Conservation (phyloP, 2,329 filamentous ascomycete species). For the Botryotinia calthae region DNA sequence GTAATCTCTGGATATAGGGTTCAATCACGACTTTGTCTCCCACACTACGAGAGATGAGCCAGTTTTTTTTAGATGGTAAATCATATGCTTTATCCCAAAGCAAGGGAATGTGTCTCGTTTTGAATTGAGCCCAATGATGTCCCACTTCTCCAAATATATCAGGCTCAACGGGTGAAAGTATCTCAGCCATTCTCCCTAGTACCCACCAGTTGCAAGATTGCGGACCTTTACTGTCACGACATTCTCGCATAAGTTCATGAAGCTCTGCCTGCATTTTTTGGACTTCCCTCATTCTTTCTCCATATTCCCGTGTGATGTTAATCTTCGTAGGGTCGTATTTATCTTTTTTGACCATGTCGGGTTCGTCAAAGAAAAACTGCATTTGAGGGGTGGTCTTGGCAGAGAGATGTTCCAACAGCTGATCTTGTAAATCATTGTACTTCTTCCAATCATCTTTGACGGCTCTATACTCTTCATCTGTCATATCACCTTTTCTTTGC, state of each 20-base stretch:
- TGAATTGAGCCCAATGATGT: constrained; percentile 7
- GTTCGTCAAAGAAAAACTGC: constrained; percentile 8
- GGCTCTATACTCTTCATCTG: constrained; percentile 12
- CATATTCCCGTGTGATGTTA: constrained; percentile 7
- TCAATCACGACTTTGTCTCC: neutral
- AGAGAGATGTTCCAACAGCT: constrained; percentile 14
- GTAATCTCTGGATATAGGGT: neutral
- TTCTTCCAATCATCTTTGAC: constrained; percentile 15
- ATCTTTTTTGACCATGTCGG: constrained; percentile 15
- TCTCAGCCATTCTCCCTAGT: constrained; percentile 14
- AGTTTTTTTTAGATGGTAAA: neutral
- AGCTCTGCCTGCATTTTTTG: neutral
- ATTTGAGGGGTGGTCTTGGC: constrained; percentile 1
- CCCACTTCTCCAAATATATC: constrained; percentile 11
- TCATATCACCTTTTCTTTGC: neutral
- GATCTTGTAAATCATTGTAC: constrained; percentile 9
- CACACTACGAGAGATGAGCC: neutral
- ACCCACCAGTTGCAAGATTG: constrained; percentile 1
- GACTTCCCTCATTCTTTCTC: neutral
- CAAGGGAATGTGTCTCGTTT: constrained; percentile 1
- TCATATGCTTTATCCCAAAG: constrained; percentile 8
- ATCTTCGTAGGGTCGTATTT: constrained; percentile 12
- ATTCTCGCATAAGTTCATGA: neutral
- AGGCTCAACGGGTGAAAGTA: constrained; percentile 10
- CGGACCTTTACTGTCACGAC: neutral